Evolutionary conservation across 2,329 filamentous ascomycete genomes (phyloP), one percentile per base, ranked within the genome.

Genomic region (Alternaria gansuensis): DNA sequence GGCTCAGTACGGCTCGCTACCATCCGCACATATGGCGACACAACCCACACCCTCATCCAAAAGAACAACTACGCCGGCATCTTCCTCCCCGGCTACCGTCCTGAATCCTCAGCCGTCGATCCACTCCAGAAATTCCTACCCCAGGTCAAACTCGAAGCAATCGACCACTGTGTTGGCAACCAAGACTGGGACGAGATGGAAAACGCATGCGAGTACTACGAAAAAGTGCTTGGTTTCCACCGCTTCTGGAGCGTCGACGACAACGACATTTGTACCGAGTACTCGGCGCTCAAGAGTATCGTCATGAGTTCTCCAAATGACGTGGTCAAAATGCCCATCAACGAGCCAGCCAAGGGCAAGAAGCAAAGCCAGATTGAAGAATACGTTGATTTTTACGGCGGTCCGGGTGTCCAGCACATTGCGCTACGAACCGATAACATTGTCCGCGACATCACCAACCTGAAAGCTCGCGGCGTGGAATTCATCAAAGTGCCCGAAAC

Each of bases 171-270:
- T 79, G 94, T 98, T 69, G 94, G 94, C 66, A 97, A 98, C 83
- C 93, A 97, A 82, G 90, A 92, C 79, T 97, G 94, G 94, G 84
- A 93, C 78, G 89, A 93, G 78, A 96, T 98, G 85, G 84, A 88
- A 56, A 80, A 81, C 46, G 81, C 84, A 23, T 89, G 87, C 73
- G 82, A 84, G 58, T 88, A 87, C 78, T 98, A 97, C 82, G 93
- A 97, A 81, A 87, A 88, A 63, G 91, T 90, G 63, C 90, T 97
- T 28, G 90, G 90, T 54, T 97, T 97, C 86, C 93, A 97, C 82
- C 91, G 93, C 67, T 97, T 97, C 88, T 97, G 94, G 94, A 92
- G 89, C 54, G 93, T 97, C 58, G 94, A 97, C 78, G 94, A 97
- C 83, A 90, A 87, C 68, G 88, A 96, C 76, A 96, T 97, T 80